Conservation (phyloP, 1,284 basidiomycete genomes). For the Heterobasidion annosum region DNA sequence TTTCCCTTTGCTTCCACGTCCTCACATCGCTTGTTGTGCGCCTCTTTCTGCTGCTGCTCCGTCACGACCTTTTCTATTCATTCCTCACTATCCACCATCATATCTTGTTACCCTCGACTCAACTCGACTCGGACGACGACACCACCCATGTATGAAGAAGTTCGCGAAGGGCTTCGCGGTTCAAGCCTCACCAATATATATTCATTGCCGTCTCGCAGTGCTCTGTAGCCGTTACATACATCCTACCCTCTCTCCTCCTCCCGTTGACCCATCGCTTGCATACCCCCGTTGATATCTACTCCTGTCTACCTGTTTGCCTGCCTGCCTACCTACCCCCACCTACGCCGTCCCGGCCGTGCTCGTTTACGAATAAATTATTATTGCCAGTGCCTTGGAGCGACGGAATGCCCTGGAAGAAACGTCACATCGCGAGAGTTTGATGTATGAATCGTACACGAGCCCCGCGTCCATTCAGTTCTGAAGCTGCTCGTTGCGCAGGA, state of each 20-base stretch:
- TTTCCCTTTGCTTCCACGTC: neutral
- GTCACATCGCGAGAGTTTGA: no score
- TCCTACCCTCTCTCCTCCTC: neutral
- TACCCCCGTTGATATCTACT: neutral
- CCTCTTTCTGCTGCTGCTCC: neutral
- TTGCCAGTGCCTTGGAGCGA: neutral
- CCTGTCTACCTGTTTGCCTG: neutral
- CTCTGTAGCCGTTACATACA: constrained; percentile 3
- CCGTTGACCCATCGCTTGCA: neutral
- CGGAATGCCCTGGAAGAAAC: neutral
- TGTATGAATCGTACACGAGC: no score
- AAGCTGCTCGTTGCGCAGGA: no score
- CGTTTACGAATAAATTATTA: neutral
- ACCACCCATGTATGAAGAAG: neutral
- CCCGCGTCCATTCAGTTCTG: no score
- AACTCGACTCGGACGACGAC: neutral
- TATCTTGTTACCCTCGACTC: neutral
- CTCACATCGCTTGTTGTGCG: neutral
- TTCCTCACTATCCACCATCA: neutral
- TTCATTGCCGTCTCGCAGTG: constrained; percentile 7
- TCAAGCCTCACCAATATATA: constrained; percentile 28
- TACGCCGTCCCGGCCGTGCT: neutral
- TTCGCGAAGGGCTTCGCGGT: constrained; percentile 39
- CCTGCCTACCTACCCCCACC: neutral
- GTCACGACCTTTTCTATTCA: neutral